Base-by-base conservation (phyloP, 2,329 filamentous ascomycete genomes). In the Metarhizium humberi region DNA sequence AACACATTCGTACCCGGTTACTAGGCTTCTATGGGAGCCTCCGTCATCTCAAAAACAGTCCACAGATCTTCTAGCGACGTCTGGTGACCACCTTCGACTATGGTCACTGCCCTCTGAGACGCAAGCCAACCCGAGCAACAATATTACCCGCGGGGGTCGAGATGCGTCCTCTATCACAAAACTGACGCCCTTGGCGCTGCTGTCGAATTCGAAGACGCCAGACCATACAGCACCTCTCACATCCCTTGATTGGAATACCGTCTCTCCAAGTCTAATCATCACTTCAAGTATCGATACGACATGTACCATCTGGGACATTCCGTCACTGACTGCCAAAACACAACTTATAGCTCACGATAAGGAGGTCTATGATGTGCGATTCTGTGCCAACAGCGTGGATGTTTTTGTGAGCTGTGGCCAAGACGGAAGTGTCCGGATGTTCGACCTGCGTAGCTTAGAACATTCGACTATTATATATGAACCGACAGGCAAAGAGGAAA, bases 401-500 rank as follows among this genome's bases (percentile, higher is more conserved):
- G 92, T 97, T 1, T 99, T 99, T 69, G 94, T 97, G 36, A 96
- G 90, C 70, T 99, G 94, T 69, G 94, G 94, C 52, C 92, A 95
- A 55, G 94, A 99, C 68, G 94, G 94, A 43, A 97, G 92, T 69
- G 94, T 99, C 30, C 85, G 94, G 63, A 99, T 99, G 94, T 99
- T 99, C 72, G 94, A 99, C 71, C 77, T 99, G 58, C 84, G 94
- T 66, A 97, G 92, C 70, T 75, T 99, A 53, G 94, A 99, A 69
- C 94, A 99, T 70, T 96, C 92, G 61, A 99, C 94, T 52, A 99
- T 99, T 69, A 99, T 99, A 60, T 99, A 99, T 69, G 94, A 99
- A 71, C 94, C 94, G 4, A 92, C 90, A 0, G 88, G 91, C 62
- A 96, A 96, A 73, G 85, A 87, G 58, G 83, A 86, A 48, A 75